Evolutionary conservation across 164 flowering plant genomes (phyloP), one percentile per base, ranked within the genome.

Genomic region (Piper betle): DNA sequence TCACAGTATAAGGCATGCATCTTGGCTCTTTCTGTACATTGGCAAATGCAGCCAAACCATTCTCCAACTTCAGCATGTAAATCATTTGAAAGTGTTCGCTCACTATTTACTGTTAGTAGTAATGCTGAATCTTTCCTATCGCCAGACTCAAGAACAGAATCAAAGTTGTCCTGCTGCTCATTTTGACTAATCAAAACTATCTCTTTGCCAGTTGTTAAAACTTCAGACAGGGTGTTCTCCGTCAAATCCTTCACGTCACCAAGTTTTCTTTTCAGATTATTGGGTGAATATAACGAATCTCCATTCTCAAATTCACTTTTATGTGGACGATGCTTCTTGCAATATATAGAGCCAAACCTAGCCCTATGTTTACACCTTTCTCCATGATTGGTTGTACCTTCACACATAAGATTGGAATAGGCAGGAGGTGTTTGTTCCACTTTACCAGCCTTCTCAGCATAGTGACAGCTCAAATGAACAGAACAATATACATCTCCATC

Each of bases 401-500:
- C 85, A 73, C 99, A 94, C 80, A 88, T 71, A 81, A 82, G 37
- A 78, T 61, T 41, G 80, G 81, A 67, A 63, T n/a, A 40, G 33
- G 50, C 60, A 57, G 80, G 65, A 6, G 72, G 72, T 54, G 74
- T 52, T 50, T 67, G 60, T 70, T 86, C 90, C 50, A 72, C 53
- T 69, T 78, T 83, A 3, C 74, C 64, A 60, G 82, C 63, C 66
- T 71, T 77, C 17, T 78, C 74, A 19, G 57, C 62, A 63, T 81
- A 82, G 62, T 81, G 85, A 75, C 82, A 72, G 39, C 84, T 74
- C 81, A 90, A 77, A 72, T 94, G 99, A 57, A 88, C 94, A 81
- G 95, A 88, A 67, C 99, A 94, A 66, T 86, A 91, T 57, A 81
- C 78, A 74, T 87, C 92, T 53, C 96, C 96, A 37, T 90, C 99